Percentiles rank a stretch among this genome's conserved stretches.
These are phyloP conservation scores for Lasiodiplodia sp. DNA, from an alignment of 2,329 filamentous ascomycete genomes.

Conservation along the genomic window DNA sequence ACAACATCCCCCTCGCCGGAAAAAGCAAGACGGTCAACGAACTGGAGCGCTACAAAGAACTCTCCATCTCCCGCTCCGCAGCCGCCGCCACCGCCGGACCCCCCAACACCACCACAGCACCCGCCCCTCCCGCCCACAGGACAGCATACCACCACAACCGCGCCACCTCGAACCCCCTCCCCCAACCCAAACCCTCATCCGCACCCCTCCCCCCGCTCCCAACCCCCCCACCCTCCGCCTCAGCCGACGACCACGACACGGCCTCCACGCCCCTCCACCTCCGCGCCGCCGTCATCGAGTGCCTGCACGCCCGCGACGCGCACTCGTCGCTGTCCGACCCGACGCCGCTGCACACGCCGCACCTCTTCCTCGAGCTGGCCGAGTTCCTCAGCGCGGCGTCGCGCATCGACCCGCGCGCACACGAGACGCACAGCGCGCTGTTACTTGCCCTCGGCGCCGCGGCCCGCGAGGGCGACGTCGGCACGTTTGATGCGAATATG, in stretches of 20 bases:
- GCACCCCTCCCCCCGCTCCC: neutral
- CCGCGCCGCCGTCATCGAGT: slow-evolving; percentile 6
- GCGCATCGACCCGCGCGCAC: neutral
- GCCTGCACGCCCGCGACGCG: neutral
- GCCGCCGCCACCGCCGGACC: neutral
- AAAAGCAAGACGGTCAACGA: neutral
- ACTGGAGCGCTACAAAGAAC: neutral
- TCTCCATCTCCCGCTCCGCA: neutral
- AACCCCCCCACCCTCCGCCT: neutral
- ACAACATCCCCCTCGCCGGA: no score
- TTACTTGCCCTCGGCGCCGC: neutral
- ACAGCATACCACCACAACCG: neutral
- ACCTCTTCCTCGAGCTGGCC: slow-evolving; percentile 17
- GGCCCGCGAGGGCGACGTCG: neutral
- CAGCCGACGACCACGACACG: neutral
- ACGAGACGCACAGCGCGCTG: neutral
- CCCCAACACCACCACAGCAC: neutral
- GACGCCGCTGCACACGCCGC: neutral
- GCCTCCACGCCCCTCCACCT: neutral
- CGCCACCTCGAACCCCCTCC: neutral
- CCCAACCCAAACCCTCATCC: neutral
- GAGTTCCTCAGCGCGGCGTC: neutral
- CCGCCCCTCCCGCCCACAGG: neutral
- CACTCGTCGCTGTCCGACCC: neutral
- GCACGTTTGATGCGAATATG: neutral